These are phyloP conservation scores for Cudoniella acicularis DNA, from an alignment of 495 filamentous ascomycete genomes.

Conservation along the genomic window DNA sequence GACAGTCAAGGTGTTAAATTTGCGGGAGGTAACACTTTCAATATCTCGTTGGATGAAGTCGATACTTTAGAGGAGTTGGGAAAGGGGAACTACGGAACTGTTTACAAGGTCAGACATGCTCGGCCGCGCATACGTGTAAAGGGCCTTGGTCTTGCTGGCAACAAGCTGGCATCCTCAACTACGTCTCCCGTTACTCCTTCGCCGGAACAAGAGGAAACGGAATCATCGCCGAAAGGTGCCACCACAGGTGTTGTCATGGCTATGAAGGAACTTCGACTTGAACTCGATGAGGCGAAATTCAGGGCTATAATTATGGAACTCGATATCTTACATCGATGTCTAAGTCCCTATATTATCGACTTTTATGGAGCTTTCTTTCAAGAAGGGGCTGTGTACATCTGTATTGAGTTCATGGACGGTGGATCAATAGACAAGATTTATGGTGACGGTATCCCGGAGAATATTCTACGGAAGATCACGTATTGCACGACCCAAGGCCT, in stretches of 20 bases:
- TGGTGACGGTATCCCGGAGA: constrained; percentile 86
- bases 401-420: constrained; percentile 99
- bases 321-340: constrained; percentile 91
- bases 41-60: constrained; percentile 92
- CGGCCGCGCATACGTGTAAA: constrained; percentile 74
- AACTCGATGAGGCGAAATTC: constrained; percentile 95
- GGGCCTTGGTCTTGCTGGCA: constrained; percentile 60
- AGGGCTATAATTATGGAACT: constrained; percentile 97
- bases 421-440: constrained; percentile 98
- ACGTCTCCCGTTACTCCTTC: constrained; percentile 23
- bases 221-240: constrained; percentile 23
- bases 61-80: constrained; percentile 93
- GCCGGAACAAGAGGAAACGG: constrained; percentile 9
- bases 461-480: constrained; percentile 83
- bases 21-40: constrained; percentile 82
- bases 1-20: constrained; percentile 89
- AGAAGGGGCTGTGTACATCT: constrained; percentile 98
- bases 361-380: constrained; percentile 99
- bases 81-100: constrained; percentile 97
- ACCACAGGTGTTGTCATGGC: constrained; percentile 81
- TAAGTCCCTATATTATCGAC: constrained; percentile 94
- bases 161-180: constrained; percentile 31
- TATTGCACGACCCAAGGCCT: constrained; percentile 89
- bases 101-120: constrained; percentile 91
- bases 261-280: constrained; percentile 98